Percentiles rank a stretch among this genome's conserved stretches.
Conservation (phyloP, 2,329 filamentous ascomycete species). For the Ophiostoma ulmi region DNA sequence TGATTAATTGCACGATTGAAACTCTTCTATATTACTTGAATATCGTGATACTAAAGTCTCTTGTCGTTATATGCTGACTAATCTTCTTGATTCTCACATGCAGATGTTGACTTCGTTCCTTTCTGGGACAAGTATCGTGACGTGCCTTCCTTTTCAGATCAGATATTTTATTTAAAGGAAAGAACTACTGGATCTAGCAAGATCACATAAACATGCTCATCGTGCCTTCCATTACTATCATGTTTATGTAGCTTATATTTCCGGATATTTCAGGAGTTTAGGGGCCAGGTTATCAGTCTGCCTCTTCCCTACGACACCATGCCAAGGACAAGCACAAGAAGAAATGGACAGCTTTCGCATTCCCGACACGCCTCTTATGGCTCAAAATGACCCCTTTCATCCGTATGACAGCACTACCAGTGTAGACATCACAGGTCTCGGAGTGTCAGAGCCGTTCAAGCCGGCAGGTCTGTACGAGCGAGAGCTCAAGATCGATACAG, state of each 20-base stretch:
- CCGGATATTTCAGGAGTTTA: not conserved
- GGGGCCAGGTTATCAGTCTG: not conserved
- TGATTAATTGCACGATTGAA: not conserved
- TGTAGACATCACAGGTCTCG: slow-evolving; percentile 6
- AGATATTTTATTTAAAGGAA: not conserved
- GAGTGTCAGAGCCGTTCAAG: not conserved
- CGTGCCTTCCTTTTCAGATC: not conserved
- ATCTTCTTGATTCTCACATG: not conserved
- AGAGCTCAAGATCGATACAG: slow-evolving; percentile 14
- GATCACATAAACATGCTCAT: not conserved
- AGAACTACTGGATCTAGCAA: too few relatives aligned
- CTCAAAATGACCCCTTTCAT: not conserved
- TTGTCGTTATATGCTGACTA: not conserved
- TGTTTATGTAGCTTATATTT: not conserved
- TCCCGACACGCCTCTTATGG: slow-evolving; percentile 21
- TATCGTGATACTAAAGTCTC: not conserved
- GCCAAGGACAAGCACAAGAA: not conserved
- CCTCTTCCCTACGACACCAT: not conserved
- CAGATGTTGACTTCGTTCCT: not conserved
- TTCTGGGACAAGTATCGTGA: not conserved
- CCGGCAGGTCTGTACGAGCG: not conserved
- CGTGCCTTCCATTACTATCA: not conserved
- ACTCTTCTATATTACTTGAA: not conserved
- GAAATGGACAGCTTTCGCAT: slow-evolving; percentile 16
- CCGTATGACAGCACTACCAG: not conserved